phyloP scores from a whole-genome alignment of 345 rosid species.

The Linum trigynum region DNA sequence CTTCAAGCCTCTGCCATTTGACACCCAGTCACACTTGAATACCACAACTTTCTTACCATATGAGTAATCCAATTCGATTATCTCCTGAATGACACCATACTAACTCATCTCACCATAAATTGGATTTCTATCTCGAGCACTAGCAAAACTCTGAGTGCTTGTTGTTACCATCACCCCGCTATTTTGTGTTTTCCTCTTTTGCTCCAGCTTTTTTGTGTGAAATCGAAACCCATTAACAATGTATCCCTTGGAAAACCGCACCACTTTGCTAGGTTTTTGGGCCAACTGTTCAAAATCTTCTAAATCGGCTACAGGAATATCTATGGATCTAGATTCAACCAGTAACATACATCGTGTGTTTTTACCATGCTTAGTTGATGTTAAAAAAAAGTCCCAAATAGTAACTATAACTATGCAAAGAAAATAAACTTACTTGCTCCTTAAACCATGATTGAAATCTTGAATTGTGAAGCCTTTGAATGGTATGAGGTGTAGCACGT shows the following conservation, averaged over 20 bases:
- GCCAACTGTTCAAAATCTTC: too few relatives aligned
- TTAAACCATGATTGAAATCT: not conserved
- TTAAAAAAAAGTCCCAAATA: too few relatives aligned
- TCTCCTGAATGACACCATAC: not conserved
- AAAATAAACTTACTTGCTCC: not conserved
- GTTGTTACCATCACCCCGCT: too few relatives aligned
- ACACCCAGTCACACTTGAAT: not conserved
- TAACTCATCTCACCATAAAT: not conserved
- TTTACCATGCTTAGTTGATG: too few relatives aligned
- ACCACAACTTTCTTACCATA: not conserved
- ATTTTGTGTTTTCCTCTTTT: not conserved
- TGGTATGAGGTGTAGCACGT: too few relatives aligned
- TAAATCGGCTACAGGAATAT: too few relatives aligned
- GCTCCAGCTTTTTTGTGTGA: not conserved
- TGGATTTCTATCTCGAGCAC: not conserved
- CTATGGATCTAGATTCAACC: too few relatives aligned
- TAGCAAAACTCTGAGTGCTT: not conserved
- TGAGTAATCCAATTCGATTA: not conserved
- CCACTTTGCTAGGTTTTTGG: not conserved
- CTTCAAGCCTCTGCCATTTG: too few relatives aligned
- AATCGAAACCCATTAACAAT: not conserved
- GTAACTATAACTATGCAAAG: too few relatives aligned
- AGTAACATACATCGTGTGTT: too few relatives aligned
- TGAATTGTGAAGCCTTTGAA: not conserved
- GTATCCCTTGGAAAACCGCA: not conserved